These are phyloP conservation scores for Cafeteria roenbergensis DNA, from an alignment of 108 stramenopile species.

Conservation along the genomic window DNA sequence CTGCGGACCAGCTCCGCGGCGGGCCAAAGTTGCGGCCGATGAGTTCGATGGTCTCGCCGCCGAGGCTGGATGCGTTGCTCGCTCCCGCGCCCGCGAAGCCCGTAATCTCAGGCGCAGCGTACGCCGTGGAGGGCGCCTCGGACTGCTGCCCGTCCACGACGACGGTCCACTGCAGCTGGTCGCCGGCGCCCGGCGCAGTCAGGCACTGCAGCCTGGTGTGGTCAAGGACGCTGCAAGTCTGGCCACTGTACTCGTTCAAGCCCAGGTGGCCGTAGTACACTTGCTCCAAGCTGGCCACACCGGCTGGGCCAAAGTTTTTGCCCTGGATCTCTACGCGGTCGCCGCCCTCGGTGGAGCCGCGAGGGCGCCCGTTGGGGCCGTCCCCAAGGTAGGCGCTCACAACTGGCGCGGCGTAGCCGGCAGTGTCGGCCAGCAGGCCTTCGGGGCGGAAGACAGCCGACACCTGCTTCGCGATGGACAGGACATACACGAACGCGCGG, in stretches of 20 bases:
- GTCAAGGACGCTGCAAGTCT: constrained; percentile 4
- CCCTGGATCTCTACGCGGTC: constrained; percentile 1
- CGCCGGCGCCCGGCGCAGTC: constrained; percentile 15
- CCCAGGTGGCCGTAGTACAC: constrained; percentile 10
- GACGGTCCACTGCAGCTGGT: constrained; percentile 16
- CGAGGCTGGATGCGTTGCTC: constrained; percentile 1
- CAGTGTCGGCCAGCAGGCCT: not conserved
- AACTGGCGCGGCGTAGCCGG: constrained; percentile 4
- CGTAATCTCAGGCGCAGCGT: not conserved
- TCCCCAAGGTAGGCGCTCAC: constrained; percentile 3
- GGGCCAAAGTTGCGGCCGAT: not conserved
- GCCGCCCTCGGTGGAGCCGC: constrained; percentile 3
- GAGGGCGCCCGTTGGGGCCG: not conserved
- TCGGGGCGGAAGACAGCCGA: not conserved
- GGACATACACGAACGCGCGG: not conserved
- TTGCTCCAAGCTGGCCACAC: not conserved
- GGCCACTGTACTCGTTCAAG: constrained; percentile 7
- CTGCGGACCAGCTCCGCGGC: too few species aligned
- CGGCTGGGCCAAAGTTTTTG: constrained; percentile 8
- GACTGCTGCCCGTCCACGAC: constrained; percentile 17
- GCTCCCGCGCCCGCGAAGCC: not conserved
- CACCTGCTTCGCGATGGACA: not conserved
- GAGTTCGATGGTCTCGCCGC: not conserved
- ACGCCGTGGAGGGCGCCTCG: constrained; percentile 9
- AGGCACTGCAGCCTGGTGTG: constrained; percentile 10